Evolutionary conservation across 2,329 filamentous ascomycete species (phyloP).

Genomic region (Ophiostoma himal-ulmi): DNA sequence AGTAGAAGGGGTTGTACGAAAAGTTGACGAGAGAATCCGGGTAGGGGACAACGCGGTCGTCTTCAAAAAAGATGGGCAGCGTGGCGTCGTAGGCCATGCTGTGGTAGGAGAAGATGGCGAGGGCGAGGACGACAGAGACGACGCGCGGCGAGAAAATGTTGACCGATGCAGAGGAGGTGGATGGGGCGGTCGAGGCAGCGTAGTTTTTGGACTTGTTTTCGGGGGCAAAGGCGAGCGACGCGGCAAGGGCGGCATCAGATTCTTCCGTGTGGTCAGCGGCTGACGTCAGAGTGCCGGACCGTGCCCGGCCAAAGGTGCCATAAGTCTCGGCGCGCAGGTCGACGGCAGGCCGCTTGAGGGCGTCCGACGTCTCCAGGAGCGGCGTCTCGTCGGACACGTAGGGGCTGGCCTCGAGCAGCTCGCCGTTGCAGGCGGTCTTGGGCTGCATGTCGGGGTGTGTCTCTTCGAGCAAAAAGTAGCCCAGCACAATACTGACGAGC

Average conservation of each 20-base stretch:
- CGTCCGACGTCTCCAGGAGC: slow-evolving; percentile 67
- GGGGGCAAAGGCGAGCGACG: background rate
- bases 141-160: slow-evolving; percentile 56
- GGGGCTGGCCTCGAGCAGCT: slow-evolving; percentile 42
- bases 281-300: slow-evolving; percentile 31
- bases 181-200: slow-evolving; percentile 19
- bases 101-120: slow-evolving; percentile 90
- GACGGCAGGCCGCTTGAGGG: slow-evolving; percentile 64
- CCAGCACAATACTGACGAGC: slow-evolving; percentile 69
- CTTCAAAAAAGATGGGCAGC: slow-evolving; percentile 87
- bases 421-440: slow-evolving; percentile 41
- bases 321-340: slow-evolving; percentile 74
- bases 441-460: slow-evolving; percentile 64
- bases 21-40: slow-evolving; percentile 20
- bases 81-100: slow-evolving; percentile 93
- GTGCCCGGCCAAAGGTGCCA: slow-evolving; percentile 53
- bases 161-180: slow-evolving; percentile 23
- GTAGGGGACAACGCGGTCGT: slow-evolving; percentile 48
- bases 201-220: background rate
- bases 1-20: slow-evolving; percentile 45
- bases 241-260: background rate
- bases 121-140: slow-evolving; percentile 68
- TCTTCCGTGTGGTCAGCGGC: slow-evolving; percentile 31
- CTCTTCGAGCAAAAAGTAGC: slow-evolving; percentile 78
- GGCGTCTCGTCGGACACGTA: slow-evolving; percentile 63